Evolutionary conservation across 352 stramenopile genomes (phyloP).

Genomic region (Pythium vanterpoolii): DNA sequence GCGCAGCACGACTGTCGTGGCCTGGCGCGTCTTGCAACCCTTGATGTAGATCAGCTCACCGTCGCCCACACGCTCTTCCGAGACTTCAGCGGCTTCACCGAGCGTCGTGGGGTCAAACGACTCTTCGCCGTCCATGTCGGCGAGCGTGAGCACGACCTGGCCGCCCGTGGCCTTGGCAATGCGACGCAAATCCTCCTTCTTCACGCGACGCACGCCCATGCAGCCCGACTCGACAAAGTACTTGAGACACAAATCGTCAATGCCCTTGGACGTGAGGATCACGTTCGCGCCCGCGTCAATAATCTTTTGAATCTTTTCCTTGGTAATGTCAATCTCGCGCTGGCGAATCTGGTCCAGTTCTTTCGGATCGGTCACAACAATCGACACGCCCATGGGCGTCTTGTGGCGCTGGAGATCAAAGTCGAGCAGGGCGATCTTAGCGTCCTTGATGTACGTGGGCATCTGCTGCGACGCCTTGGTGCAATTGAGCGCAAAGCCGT

Average conservation of each 20-base stretch:
- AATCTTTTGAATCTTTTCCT: slow-evolving; percentile 99
- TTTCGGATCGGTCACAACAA: slow-evolving; percentile 92
- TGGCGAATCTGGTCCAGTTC: slow-evolving; percentile 98
- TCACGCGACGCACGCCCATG: slow-evolving; percentile 96
- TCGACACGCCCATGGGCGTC: slow-evolving; percentile 96
- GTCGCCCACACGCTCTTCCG: slow-evolving; percentile 97
- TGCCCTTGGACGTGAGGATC: slow-evolving; percentile 99
- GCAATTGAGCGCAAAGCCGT: slow-evolving; percentile 97
- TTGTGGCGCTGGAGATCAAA: slow-evolving; percentile 99
- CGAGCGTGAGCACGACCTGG: slow-evolving; percentile 96
- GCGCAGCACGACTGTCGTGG: slow-evolving; percentile 97
- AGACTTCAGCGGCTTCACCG: slow-evolving; percentile 91
- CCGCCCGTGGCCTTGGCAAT: slow-evolving; percentile 98
- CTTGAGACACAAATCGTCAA: slow-evolving; percentile 99
- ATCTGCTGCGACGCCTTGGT: slow-evolving; percentile 97
- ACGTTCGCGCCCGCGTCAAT: slow-evolving; percentile 97
- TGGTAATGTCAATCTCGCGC: slow-evolving; percentile 99
- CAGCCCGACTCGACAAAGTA: slow-evolving; percentile 99
- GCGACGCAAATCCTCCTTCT: slow-evolving; percentile 97
- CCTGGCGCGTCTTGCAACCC: slow-evolving; percentile 91
- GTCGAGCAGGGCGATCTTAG: slow-evolving; percentile 97
- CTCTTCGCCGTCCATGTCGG: slow-evolving; percentile 98
- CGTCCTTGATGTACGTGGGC: slow-evolving; percentile 93
- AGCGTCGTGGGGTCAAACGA: slow-evolving; percentile 94
- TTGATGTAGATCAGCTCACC: slow-evolving; percentile 99